Evolutionary conservation across 1,284 basidiomycete species (phyloP), one percentile per base, ranked within the genome.

Genomic region (Ceratobasidium sp.): DNA sequence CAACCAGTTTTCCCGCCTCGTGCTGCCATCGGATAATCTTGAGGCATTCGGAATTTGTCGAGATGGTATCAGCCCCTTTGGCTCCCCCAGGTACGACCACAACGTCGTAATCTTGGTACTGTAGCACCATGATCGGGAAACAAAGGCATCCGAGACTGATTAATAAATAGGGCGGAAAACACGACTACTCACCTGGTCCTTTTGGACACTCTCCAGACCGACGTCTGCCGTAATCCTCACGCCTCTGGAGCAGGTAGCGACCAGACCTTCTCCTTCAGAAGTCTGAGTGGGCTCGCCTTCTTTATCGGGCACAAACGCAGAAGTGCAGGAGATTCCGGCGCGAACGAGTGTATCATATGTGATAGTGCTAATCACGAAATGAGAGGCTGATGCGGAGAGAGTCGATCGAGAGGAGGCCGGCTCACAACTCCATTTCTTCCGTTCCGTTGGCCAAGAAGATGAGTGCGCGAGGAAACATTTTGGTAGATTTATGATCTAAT

Each of bases 351-450:
- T 91, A 78, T 93, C 92, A 77, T 90, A 93, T 9, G 87, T 85
- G 79, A 93, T 90, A 12, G 90, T 91, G 76, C 90, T 92, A 77
- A n/a, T 30, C 21, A n/a, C 34, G 58, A 59, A 41, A 45, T 41
- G 58, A 59, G 36, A 26, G 5, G 16, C 41, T 16, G 3, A 72
- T 3, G 21, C 32, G 34, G 45, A 6, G 48, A 52, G 21, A 30
- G 14, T 48, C n/a, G 23, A 21, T 9, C 21, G 18, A 36, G 41
- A 39, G 18, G 18, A 45, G 64, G 23, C n/a, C 28, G 58, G 79
- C 86, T 76, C 78, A 92, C 92, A 92, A 92, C 81, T 96, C 93
- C 87, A 93, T 93, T 80, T 94, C 92, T 78, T 96, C 93, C 0
- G 92, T 93, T 8, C 93, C 94, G 78, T 95, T 86, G n/a, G 93